A percentile compares a stretch with the other conserved stretches of the same genome.
These are phyloP conservation scores for Rhododendron ferrugineum DNA, from an alignment of 148 eudicot genomes.

Conservation along the genomic window DNA sequence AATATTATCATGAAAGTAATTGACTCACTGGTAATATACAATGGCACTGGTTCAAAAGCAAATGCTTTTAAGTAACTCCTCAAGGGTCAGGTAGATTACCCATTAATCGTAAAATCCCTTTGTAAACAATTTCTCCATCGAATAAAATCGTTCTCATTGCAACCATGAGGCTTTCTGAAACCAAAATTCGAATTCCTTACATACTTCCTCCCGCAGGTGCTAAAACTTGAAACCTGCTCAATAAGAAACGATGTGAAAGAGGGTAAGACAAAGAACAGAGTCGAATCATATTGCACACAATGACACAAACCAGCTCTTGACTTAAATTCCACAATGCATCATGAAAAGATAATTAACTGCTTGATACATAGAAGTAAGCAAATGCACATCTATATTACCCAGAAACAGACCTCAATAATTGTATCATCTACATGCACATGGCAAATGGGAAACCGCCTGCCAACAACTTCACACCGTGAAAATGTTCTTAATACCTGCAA, in stretches of 20 bases:
- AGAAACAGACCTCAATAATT: slow-evolving; percentile 53
- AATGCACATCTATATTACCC: background rate
- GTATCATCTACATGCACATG: slow-evolving; percentile 56
- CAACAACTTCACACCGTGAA: slow-evolving; percentile 45
- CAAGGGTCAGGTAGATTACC: slow-evolving; percentile 51
- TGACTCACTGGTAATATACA: background rate
- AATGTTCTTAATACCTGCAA: slow-evolving; percentile 52
- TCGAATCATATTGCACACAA: background rate
- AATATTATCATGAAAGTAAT: background rate
- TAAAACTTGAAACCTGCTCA: slow-evolving; percentile 79
- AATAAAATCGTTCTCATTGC: slow-evolving; percentile 51
- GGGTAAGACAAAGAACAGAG: background rate
- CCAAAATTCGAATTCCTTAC: slow-evolving; percentile 20
- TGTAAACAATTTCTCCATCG: slow-evolving; percentile 84
- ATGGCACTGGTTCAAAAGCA: background rate
- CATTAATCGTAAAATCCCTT: slow-evolving; percentile 91
- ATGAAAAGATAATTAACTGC: background rate
- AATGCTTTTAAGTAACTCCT: background rate
- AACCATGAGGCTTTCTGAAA: slow-evolving; percentile 30
- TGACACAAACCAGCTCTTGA: background rate
- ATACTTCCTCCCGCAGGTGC: slow-evolving; percentile 39
- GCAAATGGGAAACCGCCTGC: slow-evolving; percentile 77
- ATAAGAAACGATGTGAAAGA: background rate
- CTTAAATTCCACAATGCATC: background rate
- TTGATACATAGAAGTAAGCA: background rate